These are phyloP conservation scores for Kuraishia piskuri DNA, from an alignment of 805 yeast species.

Conservation along the genomic window DNA sequence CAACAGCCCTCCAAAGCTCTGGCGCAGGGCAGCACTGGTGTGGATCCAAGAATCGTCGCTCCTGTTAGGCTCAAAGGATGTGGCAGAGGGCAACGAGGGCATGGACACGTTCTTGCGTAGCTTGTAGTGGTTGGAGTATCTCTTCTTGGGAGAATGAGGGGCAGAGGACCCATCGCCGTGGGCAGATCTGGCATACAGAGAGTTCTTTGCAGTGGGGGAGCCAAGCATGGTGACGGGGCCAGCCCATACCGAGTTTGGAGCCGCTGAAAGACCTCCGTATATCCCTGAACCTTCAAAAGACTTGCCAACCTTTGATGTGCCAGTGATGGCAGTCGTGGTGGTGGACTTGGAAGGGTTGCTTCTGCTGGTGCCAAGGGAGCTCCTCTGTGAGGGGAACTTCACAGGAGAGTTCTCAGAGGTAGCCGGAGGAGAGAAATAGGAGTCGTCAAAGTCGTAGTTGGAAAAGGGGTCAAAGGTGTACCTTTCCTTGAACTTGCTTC, in stretches of 20 bases:
- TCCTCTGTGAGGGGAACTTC: background rate
- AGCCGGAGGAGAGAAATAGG: constrained; percentile 7
- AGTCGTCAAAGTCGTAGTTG: constrained; percentile 7
- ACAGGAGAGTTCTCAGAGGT: background rate
- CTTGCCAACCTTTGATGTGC: background rate
- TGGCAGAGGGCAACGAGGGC: constrained; percentile 12
- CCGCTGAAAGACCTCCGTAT: background rate
- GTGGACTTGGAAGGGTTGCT: background rate
- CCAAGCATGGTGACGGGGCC: background rate
- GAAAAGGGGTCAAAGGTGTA: constrained; percentile 10
- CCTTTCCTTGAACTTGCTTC: constrained; percentile 2
- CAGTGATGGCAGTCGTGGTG: background rate
- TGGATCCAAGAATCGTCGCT: constrained; percentile 5
- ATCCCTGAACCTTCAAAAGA: too few species aligned
- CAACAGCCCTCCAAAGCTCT: background rate
- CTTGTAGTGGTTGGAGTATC: constrained; percentile 15
- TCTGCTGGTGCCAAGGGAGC: background rate
- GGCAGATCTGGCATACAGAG: background rate
- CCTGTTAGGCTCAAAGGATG: background rate
- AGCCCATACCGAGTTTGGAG: background rate
- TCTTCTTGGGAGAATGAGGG: background rate
- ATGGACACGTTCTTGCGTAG: constrained; percentile 23
- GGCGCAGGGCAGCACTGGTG: background rate
- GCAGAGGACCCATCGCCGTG: background rate
- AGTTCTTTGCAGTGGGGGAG: background rate